Evolutionary conservation across 1,284 basidiomycete genomes (phyloP), one percentile per base, ranked within the genome.

Genomic region (Trametes sp.): DNA sequence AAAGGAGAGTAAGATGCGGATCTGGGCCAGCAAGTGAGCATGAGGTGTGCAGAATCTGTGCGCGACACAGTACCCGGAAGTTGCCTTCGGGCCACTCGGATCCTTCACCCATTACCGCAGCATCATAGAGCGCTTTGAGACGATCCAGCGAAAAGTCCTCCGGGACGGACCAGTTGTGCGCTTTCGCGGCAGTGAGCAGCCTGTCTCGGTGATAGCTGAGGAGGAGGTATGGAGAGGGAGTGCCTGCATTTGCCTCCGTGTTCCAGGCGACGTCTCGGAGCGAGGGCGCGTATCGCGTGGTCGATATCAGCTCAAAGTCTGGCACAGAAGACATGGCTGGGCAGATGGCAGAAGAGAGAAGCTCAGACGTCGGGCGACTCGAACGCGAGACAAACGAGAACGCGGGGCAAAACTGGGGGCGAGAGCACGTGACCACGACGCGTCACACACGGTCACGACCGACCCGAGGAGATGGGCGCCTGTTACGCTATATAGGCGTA

Each of bases 181-280:
- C 66, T 28, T 73, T 66, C 1, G 84, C 81, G 11, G 87, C 86
- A 19, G 78, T 73, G 14, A 73, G 54, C 0, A 93, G 80, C 38
- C 90, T 84, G 49, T 88, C 83, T 57, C 80, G 71, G 66, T 92
- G 89, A 69, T 82, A 82, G 0, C 72, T 74, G 19, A 91, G 82
- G 0, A 92, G 76, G 26, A 92, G 75, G 67, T 85, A 90, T 0
- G 83, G 78, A 0, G 83, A 87, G 1, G 84, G 82, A 0, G 65
- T 59, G 1, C 70, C 75, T 23, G 77, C 79, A 53, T 84, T 80
- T 10, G 77, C 67, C 19, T 78, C 77, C 23, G 86, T 81, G 68
- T 91, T 92, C 88, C 87, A 92, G 9, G 65, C 38, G 13, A 81
- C 72, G 7, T 70, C 63, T 13, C 77, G 70, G 8, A 91, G 78